Percentiles rank a stretch among this genome's conserved stretches.
These are phyloP conservation scores for Suillus luteus DNA, from an alignment of 768 basidiomycete genomes.

Conservation along the genomic window DNA sequence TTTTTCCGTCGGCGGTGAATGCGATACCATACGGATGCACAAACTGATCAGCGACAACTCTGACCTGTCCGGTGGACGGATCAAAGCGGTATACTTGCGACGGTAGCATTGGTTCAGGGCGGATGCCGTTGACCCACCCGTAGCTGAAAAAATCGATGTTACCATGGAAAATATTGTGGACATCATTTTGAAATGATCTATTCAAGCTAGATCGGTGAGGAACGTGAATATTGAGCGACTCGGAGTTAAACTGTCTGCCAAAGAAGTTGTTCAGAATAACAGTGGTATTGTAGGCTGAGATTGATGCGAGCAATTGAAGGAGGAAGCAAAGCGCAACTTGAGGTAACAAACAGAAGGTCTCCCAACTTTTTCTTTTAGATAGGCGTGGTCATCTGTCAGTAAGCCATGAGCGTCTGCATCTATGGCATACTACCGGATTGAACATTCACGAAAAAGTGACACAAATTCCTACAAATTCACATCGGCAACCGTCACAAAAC, in stretches of 20 bases:
- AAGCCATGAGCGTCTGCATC: too few relatives aligned
- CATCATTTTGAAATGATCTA: too few relatives aligned
- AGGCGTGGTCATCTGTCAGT: too few relatives aligned
- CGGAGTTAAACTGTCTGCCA: conserved; percentile 78
- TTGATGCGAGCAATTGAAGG: conserved; percentile 67
- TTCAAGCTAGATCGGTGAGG: conserved; percentile 69
- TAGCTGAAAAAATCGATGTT: conserved; percentile 20
- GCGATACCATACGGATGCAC: conserved; percentile 40
- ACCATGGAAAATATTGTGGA: too few relatives aligned
- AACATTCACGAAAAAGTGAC: too few relatives aligned
- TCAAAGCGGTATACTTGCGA: conserved; percentile 50
- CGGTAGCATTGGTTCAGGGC: conserved; percentile 42
- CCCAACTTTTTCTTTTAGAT: conserved; percentile 28
- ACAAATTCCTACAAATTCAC: too few relatives aligned
- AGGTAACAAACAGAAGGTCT: conserved; percentile 61
- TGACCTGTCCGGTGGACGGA: conserved; percentile 40
- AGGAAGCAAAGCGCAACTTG: conserved; percentile 63
- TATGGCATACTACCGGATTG: too few relatives aligned
- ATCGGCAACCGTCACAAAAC: too few relatives aligned
- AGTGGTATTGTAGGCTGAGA: conserved; percentile 61
- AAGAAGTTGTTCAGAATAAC: conserved; percentile 77
- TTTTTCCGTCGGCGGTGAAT: conserved; percentile 34
- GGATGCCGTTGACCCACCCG: conserved; percentile 39
- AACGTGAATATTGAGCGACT: conserved; percentile 66
- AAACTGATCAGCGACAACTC: conserved; percentile 46